A percentile compares a stretch with the other conserved stretches of the same genome.
phyloP scores from a whole-genome alignment of 2,329 filamentous ascomycete genomes.

The Aspergillus versicolor region DNA sequence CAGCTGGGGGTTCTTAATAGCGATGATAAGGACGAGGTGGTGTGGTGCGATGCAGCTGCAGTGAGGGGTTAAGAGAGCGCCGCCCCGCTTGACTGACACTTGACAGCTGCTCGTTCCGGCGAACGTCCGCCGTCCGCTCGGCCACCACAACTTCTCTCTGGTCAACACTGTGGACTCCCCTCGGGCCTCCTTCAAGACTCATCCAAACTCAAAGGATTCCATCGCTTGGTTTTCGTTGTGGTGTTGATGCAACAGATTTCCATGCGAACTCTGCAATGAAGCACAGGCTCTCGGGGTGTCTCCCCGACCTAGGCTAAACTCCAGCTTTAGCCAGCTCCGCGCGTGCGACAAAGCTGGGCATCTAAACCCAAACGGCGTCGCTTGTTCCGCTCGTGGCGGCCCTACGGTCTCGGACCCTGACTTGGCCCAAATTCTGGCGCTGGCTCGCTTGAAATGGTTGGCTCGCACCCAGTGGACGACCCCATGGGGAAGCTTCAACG shows the following conservation, averaged over 20 bases:
- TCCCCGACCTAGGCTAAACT: conserved; percentile 7
- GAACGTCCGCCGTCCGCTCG: not conserved
- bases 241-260: not conserved
- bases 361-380: not conserved
- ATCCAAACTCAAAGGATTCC: not conserved
- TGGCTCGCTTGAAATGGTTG: not conserved
- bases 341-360: conserved; percentile 2
- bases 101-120: not conserved
- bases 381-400: conserved; percentile 4
- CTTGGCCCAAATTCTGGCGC: not conserved
- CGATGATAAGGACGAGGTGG: not conserved
- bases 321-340: conserved; percentile 7
- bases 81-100: not conserved
- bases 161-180: too few species aligned
- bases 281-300: not conserved
- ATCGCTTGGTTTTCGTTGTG: not conserved
- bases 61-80: not conserved
- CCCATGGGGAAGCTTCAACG: conserved; percentile 11
- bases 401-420: conserved; percentile 6
- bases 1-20: not conserved
- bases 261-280: not conserved
- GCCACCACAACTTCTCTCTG: not conserved
- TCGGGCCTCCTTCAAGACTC: not conserved
- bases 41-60: not conserved
- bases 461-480: not conserved